Percentiles rank a stretch among this genome's conserved stretches.
These are phyloP conservation scores for Lepidium didymum DNA, from an alignment of 345 rosid genomes.

Conservation along the genomic window DNA sequence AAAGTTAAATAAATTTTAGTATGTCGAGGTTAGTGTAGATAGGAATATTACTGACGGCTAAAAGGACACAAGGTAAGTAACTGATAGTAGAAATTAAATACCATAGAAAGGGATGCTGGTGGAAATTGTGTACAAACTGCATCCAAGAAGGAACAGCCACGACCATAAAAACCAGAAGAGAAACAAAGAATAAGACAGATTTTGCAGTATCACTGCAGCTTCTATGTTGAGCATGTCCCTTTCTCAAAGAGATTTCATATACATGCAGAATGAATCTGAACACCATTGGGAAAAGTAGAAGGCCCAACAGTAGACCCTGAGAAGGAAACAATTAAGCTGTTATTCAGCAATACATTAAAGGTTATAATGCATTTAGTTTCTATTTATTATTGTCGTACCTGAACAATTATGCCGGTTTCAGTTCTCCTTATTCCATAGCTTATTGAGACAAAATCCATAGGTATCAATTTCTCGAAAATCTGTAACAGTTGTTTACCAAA, in stretches of 20 bases:
- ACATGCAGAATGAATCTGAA: constrained; percentile 42
- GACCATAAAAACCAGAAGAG: constrained; percentile 42
- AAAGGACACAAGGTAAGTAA: background rate
- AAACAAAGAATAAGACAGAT: constrained; percentile 51
- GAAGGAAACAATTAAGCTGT: background rate
- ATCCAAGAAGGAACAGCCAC: constrained; percentile 72
- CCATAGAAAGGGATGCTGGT: constrained; percentile 77
- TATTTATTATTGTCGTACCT: constrained; percentile 36
- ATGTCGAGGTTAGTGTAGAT: background rate
- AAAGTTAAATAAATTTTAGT: constrained; percentile 15
- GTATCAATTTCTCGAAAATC: constrained; percentile 39
- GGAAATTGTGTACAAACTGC: constrained; percentile 69
- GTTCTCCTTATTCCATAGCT: constrained; percentile 59
- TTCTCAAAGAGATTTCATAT: constrained; percentile 22
- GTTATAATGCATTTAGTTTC: background rate
- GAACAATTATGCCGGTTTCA: constrained; percentile 72
- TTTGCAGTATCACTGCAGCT: constrained; percentile 33
- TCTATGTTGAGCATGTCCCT: constrained; percentile 24
- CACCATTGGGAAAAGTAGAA: constrained; percentile 60
- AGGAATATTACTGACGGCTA: background rate
- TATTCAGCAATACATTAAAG: constrained; percentile 5
- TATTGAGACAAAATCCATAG: constrained; percentile 38
- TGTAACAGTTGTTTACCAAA: constrained; percentile 21
- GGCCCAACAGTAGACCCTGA: constrained; percentile 81
- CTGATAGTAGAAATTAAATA: constrained; percentile 25